Conservation (phyloP, 805 yeast species). For the Metschnikowia proteae region DNA sequence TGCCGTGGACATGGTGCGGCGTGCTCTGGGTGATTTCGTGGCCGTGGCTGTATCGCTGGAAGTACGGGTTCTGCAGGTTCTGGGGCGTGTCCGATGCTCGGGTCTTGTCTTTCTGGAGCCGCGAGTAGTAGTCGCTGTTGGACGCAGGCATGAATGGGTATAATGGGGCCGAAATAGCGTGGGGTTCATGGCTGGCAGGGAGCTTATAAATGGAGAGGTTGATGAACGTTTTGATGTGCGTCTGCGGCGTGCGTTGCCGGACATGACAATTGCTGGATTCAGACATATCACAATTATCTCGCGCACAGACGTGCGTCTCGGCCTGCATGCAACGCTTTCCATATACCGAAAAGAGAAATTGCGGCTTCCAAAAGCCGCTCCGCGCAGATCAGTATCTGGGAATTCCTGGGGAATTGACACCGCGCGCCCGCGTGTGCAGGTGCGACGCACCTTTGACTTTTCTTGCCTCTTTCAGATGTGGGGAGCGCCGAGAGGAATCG, state of each 20-base stretch:
- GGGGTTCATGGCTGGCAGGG: background rate
- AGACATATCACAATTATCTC: constrained; percentile 1
- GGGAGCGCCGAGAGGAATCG: constrained; percentile 1
- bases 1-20: constrained; percentile 6
- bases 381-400: background rate
- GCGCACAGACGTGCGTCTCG: background rate
- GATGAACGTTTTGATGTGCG: background rate
- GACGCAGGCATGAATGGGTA: constrained; percentile 7
- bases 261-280: background rate
- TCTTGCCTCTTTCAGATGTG: constrained; percentile 2
- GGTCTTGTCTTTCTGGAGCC: constrained; percentile 2
- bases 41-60: constrained; percentile 2
- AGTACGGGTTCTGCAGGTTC: constrained; percentile 8
- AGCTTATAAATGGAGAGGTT: background rate
- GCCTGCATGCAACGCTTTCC: background rate
- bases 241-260: background rate
- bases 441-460: background rate
- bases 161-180: background rate
- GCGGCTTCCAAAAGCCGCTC: background rate
- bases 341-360: constrained; percentile 1
- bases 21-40: constrained; percentile 1
- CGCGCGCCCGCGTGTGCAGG: background rate
- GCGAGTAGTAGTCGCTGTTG: constrained; percentile 12
- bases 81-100: background rate
- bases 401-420: background rate